Evolutionary conservation across 1,139 yeast genomes (phyloP), one percentile per base, ranked within the genome.

Genomic region (Meyerozyma carpophila): DNA sequence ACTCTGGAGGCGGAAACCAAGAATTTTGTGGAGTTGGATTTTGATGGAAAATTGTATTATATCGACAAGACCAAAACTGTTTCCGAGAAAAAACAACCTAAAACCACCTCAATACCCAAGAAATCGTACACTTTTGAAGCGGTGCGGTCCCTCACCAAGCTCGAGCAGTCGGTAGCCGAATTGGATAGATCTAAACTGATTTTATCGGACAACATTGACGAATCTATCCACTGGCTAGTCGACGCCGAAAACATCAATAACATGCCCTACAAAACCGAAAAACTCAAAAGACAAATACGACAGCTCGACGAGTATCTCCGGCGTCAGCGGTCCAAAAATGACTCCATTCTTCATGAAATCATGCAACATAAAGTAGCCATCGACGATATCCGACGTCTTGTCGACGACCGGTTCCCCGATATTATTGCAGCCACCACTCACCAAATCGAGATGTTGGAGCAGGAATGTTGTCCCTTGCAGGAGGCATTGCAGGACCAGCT

Each of bases 71-170:
- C 37, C 18, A 44, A 25, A 11, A 24, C 16, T 25, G 24, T 4
- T 5, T 28, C 25, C 26, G 28, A 25, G 18, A n/a, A 8, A 13
- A 7, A 39, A 25, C 10, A 10, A 3, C 16, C 32, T 16, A 9
- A 16, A 8, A n/a, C n/a, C 13, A 32, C 32, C 6, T 36, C 24
- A 32, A 25, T 24, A 13, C 16, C 2, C 20, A 6, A 25, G 34
- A 24, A 32, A 1, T 67, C 73, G 3, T 70, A 71, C 47, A 50
- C 66, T 3, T 65, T 66, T 44, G 76, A 72, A 47, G 51, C 62
- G 9, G 60, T 70, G 5, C 56, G 77, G 39, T 58, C 69, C 1
- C 44, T 71, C 9, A 60, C 56, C 43, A 66, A 61, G 42, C 54
- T 71, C 24, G 46, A 58, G 21, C 52, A 53, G 34, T 66, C 75